Conservation (phyloP, 1,284 basidiomycete species). For the Ceratobasidium theobromae region DNA sequence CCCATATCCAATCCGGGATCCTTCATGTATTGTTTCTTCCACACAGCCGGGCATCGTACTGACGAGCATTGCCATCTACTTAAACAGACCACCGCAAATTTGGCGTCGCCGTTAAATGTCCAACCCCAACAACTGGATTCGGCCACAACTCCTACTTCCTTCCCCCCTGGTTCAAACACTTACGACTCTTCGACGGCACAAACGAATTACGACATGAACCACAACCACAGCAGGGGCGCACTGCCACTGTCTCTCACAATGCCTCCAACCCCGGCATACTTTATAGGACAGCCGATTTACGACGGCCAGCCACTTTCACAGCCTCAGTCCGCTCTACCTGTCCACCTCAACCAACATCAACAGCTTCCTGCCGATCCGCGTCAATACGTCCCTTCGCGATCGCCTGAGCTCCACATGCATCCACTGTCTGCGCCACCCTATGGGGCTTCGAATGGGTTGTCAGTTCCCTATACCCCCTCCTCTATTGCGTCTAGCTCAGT, state of each 20-base stretch:
- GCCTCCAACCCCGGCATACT: background rate
- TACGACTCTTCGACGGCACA: conserved; percentile 3
- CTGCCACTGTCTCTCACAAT: conserved; percentile 1
- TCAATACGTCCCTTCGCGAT: background rate
- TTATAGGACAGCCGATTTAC: background rate
- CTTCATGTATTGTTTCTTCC: conserved; percentile 1
- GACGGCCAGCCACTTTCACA: conserved; percentile 1
- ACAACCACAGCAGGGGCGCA: background rate
- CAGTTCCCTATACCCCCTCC: conserved; percentile 19
- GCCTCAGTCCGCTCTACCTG: background rate
- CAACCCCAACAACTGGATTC: conserved; percentile 14
- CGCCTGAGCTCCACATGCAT: conserved; percentile 10
- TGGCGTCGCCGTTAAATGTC: conserved; percentile 19
- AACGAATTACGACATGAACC: conserved; percentile 19
- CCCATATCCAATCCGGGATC: conserved; percentile 9
- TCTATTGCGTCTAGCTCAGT: conserved; percentile 19
- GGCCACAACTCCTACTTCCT: background rate
- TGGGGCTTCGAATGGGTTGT: background rate
- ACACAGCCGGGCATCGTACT: conserved; percentile 12
- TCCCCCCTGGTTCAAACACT: background rate
- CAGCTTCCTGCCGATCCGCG: background rate
- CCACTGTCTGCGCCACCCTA: background rate
- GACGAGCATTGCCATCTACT: background rate
- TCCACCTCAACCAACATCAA: background rate
- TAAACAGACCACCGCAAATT: conserved; percentile 13